These are phyloP conservation scores for Fusarium sp. DNA, from an alignment of 2,329 filamentous ascomycete genomes.

Conservation along the genomic window DNA sequence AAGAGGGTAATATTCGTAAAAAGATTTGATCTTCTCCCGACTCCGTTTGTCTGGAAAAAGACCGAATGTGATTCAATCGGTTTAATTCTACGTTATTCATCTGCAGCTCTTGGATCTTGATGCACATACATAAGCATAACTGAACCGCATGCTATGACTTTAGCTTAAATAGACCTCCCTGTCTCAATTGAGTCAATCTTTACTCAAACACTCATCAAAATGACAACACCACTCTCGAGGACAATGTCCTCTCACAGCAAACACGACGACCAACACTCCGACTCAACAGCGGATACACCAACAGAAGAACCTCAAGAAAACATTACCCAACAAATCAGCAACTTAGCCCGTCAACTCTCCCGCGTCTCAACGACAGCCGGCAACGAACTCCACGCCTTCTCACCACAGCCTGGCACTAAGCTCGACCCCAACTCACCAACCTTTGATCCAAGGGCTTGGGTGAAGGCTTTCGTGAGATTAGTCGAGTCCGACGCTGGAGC, in stretches of 20 bases:
- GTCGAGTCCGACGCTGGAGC: constrained; percentile 40
- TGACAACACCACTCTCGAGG: neutral
- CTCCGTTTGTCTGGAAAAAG: neutral
- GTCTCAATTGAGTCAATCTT: neutral
- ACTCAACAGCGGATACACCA: constrained; percentile 5
- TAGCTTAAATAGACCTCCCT: neutral
- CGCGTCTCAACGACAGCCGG: constrained; percentile 21
- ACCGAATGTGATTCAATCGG: neutral
- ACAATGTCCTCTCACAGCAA: neutral
- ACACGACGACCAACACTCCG: neutral
- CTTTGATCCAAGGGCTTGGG: constrained; percentile 43
- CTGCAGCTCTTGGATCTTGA: neutral
- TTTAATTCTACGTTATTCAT: neutral
- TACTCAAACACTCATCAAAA: neutral
- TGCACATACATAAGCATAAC: neutral
- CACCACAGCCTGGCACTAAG: constrained; percentile 28
- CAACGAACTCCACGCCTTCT: constrained; percentile 30
- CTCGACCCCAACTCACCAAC: constrained; percentile 41
- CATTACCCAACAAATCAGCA: constrained; percentile 8
- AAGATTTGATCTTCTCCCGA: neutral
- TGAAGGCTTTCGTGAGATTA: constrained; percentile 40
- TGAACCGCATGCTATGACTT: neutral
- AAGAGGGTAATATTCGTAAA: neutral
- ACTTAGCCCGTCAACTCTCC: constrained; percentile 26
- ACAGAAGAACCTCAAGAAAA: neutral